These are phyloP conservation scores for Xylaria sp. DNA, from an alignment of 2,329 filamentous ascomycete species.

Conservation along the genomic window DNA sequence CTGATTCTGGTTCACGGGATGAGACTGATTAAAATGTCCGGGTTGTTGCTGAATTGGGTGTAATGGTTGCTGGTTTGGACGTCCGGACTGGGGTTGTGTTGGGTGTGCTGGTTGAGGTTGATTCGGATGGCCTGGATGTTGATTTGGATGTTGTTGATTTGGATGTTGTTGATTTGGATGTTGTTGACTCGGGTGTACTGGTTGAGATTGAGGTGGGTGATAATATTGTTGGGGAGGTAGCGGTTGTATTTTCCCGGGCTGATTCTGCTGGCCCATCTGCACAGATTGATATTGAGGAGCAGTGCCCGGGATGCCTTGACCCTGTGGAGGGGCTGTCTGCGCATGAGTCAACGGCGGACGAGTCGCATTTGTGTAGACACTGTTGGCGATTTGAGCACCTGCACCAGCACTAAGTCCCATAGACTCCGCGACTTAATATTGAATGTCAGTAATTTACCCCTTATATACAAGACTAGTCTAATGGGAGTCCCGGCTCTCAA, in stretches of 20 bases:
- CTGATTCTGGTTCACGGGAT: background rate
- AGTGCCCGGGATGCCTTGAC: slow-evolving; percentile 18
- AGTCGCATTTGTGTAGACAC: slow-evolving; percentile 21
- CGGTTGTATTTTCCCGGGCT: slow-evolving; percentile 20
- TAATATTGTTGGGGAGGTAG: slow-evolving; percentile 10
- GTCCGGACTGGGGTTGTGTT: background rate
- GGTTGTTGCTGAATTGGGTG: slow-evolving; percentile 3
- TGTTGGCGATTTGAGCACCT: slow-evolving; percentile 34
- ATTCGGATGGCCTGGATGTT: background rate
- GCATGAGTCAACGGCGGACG: slow-evolving; percentile 35
- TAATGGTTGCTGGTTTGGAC: background rate
- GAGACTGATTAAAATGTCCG: background rate
- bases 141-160: background rate
- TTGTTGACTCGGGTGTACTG: background rate
- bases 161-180: slow-evolving; percentile 9
- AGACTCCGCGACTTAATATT: slow-evolving; percentile 34
- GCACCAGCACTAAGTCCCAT: slow-evolving; percentile 29
- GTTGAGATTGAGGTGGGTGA: background rate
- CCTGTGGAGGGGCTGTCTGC: slow-evolving; percentile 36
- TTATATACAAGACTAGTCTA: slow-evolving; percentile 21
- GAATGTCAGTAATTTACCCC: slow-evolving; percentile 19
- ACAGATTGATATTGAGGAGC: slow-evolving; percentile 20
- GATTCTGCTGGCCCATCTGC: slow-evolving; percentile 26
- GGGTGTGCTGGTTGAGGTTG: slow-evolving; percentile 6
- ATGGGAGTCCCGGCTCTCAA: slow-evolving; percentile 35